Evolutionary conservation across 2,329 filamentous ascomycete species (phyloP), one percentile per base, ranked within the genome.

Genomic region (Arthrinium phaeospermum): DNA sequence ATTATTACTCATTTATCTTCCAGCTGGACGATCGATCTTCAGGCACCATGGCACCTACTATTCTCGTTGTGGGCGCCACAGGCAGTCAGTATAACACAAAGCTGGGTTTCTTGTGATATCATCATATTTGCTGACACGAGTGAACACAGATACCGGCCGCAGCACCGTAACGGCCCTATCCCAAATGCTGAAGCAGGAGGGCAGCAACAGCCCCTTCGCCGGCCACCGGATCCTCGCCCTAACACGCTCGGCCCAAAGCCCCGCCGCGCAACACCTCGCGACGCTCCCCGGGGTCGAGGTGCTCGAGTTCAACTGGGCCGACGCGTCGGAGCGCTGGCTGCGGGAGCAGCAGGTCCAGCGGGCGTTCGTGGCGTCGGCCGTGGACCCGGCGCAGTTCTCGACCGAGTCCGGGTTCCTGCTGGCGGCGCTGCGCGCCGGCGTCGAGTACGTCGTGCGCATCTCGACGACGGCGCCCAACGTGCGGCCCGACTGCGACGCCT

Each of bases 361-460:
- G 30, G 81, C 78, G 0, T 86, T 84, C 70, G 81, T 86, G 61
- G 83, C 84, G 27, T 74, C 83, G 0, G 82, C 84, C 74, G 79
- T 78, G 68, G 72, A 80, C 13, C 80, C 82, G 24, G 37, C 71
- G 4, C 81, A 84, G 24, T 86, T 86, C 69, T 77, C 80, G 41
- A 82, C 85, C 41, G 83, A 85, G 71, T 81, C 82, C 0, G 75
- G 78, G 0, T 83, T 85, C 71, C 77, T 81, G 57, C 12, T 82
- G 1, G 77, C 78, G 1, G 79, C 80, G 13, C 79, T 83, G 1
- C 70, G 76, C 4, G 83, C 81, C 1, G 80, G 83, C 14, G 80
- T 85, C 1, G 73, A 83, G 67, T 85, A 85, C 69, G 79, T 85
- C 13, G 83, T 85, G 5, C 80, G 83, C 0, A 82, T 85, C 72